A percentile compares a stretch with the other conserved stretches of the same genome.
Conservation (phyloP, 306 rosid genomes). For the Benincasa hispida region DNA sequence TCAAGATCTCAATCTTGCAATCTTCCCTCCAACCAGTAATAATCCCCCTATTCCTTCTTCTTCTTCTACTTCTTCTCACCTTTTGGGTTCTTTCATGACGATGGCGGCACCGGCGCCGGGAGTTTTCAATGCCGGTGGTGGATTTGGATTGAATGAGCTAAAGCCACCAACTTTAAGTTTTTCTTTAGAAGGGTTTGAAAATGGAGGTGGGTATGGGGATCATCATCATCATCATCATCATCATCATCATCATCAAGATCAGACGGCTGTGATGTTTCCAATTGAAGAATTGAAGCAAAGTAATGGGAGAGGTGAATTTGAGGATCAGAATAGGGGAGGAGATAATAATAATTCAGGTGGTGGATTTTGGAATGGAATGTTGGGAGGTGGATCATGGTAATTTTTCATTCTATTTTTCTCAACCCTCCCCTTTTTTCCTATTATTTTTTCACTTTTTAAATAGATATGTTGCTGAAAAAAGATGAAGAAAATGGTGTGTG, state of each 20-base stretch:
- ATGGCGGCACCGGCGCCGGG: constrained; percentile 18
- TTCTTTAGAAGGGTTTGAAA: constrained; percentile 57
- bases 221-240: background rate
- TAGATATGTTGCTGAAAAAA: background rate
- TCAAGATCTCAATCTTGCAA: constrained; percentile 47
- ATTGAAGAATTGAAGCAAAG: constrained; percentile 53
- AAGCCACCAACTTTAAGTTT: constrained; percentile 59
- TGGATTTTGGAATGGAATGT: constrained; percentile 84
- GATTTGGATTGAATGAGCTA: constrained; percentile 51
- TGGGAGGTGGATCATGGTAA: constrained; percentile 95
- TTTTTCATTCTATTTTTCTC: background rate
- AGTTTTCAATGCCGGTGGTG: constrained; percentile 33
- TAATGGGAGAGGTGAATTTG: constrained; percentile 24
- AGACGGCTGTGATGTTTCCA: constrained; percentile 43
- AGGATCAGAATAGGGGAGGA: constrained; percentile 25
- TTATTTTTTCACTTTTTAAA: background rate
- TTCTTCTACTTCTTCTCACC: constrained; percentile 17
- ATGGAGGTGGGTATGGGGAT: constrained; percentile 25
- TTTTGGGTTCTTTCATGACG: constrained; percentile 49
- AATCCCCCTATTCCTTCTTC: constrained; percentile 19
- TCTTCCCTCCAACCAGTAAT: constrained; percentile 26
- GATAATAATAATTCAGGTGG: background rate
- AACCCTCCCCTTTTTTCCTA: background rate
- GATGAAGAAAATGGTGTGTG: background rate
- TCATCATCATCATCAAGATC: constrained; percentile 24